A percentile compares a stretch with the other conserved stretches of the same genome.
Conservation (phyloP, 2,329 filamentous ascomycete species). For the Sclerotinia sclerotiorum region DNA sequence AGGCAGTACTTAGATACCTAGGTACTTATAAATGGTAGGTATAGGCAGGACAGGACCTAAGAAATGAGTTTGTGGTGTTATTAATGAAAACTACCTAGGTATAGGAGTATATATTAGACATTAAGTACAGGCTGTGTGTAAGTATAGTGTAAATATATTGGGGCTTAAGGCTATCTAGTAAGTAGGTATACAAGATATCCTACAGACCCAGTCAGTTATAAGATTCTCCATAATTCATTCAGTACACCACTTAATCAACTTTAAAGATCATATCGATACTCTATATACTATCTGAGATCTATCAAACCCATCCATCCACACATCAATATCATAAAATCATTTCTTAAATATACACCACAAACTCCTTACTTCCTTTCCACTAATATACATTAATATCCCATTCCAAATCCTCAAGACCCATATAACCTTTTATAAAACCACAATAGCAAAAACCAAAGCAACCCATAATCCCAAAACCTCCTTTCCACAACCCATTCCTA, state of each 20-base stretch:
- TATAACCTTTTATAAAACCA: constrained; percentile 3
- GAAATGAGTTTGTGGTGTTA: too few species aligned
- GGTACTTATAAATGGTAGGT: too few species aligned
- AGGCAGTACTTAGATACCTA: too few species aligned
- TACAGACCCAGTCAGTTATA: too few species aligned
- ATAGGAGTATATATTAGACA: too few species aligned
- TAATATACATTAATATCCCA: background rate
- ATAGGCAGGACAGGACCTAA: too few species aligned
- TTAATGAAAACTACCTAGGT: too few species aligned
- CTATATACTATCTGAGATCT: background rate
- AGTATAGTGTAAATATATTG: too few species aligned
- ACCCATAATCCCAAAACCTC: constrained; percentile 24
- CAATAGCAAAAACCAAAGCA: constrained; percentile 23
- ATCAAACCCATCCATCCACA: background rate
- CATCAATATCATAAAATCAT: background rate
- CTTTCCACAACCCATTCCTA: constrained; percentile 54
- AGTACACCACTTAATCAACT: background rate
- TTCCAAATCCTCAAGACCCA: background rate
- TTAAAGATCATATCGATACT: background rate
- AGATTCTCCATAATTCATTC: too few species aligned
- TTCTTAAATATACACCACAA: background rate
- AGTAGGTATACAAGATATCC: background rate
- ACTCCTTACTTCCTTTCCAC: background rate
- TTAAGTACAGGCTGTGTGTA: too few species aligned
- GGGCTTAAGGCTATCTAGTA: too few species aligned